These are phyloP conservation scores for Solanum sejunctum DNA, from an alignment of 257 asterid species.

Conservation along the genomic window DNA sequence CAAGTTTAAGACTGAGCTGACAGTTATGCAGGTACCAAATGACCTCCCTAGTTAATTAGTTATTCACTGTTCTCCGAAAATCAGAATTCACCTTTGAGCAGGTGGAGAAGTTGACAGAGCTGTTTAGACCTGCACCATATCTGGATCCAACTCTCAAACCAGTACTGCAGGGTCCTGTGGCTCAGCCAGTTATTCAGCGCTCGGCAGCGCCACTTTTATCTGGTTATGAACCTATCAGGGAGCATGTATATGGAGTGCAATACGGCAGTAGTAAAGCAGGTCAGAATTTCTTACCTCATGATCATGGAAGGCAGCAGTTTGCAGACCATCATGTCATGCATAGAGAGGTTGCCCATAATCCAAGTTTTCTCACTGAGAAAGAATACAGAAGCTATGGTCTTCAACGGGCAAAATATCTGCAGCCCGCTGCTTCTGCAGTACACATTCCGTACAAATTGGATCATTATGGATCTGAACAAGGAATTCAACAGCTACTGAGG, in stretches of 20 bases:
- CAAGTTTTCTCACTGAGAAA: constrained; percentile 46
- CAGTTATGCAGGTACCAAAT: constrained; percentile 46
- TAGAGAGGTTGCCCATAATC: constrained; percentile 8
- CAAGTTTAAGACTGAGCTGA: constrained; percentile 64
- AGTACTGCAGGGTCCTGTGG: background rate
- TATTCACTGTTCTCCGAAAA: background rate
- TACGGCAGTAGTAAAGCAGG: background rate
- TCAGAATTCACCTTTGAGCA: constrained; percentile 7
- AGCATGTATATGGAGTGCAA: background rate
- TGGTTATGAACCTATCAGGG: background rate
- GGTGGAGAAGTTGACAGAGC: constrained; percentile 34
- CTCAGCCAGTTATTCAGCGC: background rate
- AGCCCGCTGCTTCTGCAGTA: constrained; percentile 14
- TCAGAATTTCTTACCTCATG: background rate
- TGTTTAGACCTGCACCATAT: constrained; percentile 43
- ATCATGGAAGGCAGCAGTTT: constrained; percentile 13
- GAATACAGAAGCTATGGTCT: constrained; percentile 71
- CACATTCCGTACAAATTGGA: background rate
- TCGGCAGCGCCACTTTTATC: constrained; percentile 6
- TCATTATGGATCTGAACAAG: constrained; percentile 11
- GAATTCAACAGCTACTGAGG: constrained; percentile 23
- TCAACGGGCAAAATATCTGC: constrained; percentile 27
- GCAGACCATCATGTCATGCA: constrained; percentile 13
- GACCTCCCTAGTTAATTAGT: background rate
- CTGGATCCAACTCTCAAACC: constrained; percentile 23